Base-by-base conservation (phyloP, 192 early-diverging fungal species). In the Podila epigama region DNA sequence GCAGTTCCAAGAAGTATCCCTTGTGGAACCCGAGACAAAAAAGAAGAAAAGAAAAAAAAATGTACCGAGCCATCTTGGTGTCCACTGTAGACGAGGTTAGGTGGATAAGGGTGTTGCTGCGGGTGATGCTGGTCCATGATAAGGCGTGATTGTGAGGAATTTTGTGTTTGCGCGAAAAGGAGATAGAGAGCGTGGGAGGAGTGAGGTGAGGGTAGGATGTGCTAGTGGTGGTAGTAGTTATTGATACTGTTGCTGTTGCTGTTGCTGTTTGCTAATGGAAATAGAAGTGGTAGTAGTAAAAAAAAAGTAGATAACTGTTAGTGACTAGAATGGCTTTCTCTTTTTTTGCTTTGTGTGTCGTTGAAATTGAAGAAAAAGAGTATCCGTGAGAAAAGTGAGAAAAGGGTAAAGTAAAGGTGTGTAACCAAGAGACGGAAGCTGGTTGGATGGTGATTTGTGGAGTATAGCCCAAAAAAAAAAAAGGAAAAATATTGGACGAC, bases 61-160 rank as follows among this genome's bases (percentile, higher is more conserved):
- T 7, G 44, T 2, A 67, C 58, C 58, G 56, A 54, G 20, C 54
- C 65, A 39, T 77, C 63, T 3, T 41, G 54, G 6, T 53, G 63
- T 15, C 51, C 56, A 11, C 72, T 65, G 37, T 77, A 77, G 39
- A 77, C 73, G 9, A 68, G 52, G 12, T 54, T 33, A 15, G 73
- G 5, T 27, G 57, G 73, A n/a, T 77, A 77, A 31, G 28, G 55
- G 36, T 73, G 70, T n/a, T 66, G 63, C 27, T 75, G 71, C 3
- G 55, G 32, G 33, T 57, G 55, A 37, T 52, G 63, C 41, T 75
- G 58, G 42, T 75, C 71, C 33, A 57, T 53, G 51, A 51, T 75
- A n/a, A n/a, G 42, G 34, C 32, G n/a, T 25, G 28, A 12, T 11
- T 40, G 32, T 39, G 36, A 37, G 28, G 0, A 13, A 12, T 53